Evolutionary conservation across 2,329 filamentous ascomycete genomes (phyloP).

Genomic region (Fusarium tuaranense): DNA sequence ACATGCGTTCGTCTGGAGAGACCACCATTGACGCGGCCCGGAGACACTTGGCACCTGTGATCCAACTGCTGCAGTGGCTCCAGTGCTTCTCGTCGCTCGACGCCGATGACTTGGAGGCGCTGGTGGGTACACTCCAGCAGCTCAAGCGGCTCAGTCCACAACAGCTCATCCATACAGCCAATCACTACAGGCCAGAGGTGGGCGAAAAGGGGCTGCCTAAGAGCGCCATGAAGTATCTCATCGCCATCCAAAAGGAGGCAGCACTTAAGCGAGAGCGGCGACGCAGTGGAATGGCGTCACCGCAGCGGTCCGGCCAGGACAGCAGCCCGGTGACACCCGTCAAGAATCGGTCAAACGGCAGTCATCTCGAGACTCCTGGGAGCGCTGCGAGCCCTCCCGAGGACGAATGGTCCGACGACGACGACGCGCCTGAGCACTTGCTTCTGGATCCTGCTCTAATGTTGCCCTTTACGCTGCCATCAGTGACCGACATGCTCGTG

Average conservation of each 20-base stretch:
- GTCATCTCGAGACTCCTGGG: conserved; percentile 57
- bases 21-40: conserved; percentile 86
- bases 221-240: conserved; percentile 86
- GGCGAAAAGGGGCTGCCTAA: conserved; percentile 94
- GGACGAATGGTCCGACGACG: conserved; percentile 63
- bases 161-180: conserved; percentile 91
- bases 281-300: conserved; percentile 60
- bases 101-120: conserved; percentile 84
- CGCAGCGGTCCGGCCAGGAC: conserved; percentile 50
- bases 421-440: conserved; percentile 78
- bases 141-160: conserved; percentile 85
- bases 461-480: conserved; percentile 94
- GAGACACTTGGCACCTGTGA: conserved; percentile 87
- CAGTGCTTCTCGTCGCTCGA: conserved; percentile 96
- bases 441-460: conserved; percentile 91
- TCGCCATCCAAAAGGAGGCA: conserved; percentile 81
- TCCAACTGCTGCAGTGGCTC: conserved; percentile 96
- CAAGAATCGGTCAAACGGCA: conserved; percentile 55
- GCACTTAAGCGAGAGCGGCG: conserved; percentile 68
- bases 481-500: conserved; percentile 96
- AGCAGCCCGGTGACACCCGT: conserved; percentile 60
- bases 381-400: conserved; percentile 54
- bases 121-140: conserved; percentile 90
- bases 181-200: conserved; percentile 93
- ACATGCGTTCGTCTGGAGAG: conserved; percentile 86